A percentile compares a stretch with the other conserved stretches of the same genome.
Conservation (phyloP, 192 early-diverging fungal species). For the Coemansia sp. region DNA sequence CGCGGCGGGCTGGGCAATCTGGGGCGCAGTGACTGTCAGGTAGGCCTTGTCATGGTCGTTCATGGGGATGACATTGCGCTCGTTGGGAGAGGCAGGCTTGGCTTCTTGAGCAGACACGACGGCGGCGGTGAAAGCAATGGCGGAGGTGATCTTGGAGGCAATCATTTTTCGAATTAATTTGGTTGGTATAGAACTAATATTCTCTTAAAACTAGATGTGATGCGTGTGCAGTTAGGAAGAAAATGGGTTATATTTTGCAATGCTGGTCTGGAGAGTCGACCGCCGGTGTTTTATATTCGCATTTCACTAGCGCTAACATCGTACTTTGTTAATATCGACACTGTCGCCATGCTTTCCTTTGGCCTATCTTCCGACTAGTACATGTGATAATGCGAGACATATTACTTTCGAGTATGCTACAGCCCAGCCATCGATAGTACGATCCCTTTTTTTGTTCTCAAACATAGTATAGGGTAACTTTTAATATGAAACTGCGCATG, state of each 20-base stretch:
- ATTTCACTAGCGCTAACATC: not conserved
- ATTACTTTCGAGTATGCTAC: not conserved
- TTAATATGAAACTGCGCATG: too few species aligned
- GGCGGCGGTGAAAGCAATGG: constrained; percentile 30
- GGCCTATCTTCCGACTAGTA: not conserved
- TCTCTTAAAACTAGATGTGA: not conserved
- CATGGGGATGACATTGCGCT: constrained; percentile 3
- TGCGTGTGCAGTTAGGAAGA: not conserved
- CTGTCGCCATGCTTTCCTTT: not conserved
- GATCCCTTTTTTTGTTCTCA: not conserved
- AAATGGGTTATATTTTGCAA: not conserved
- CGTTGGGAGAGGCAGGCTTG: constrained; percentile 6
- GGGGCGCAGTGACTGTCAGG: constrained; percentile 41
- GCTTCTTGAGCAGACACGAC: constrained; percentile 24
- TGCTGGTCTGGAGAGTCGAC: not conserved
- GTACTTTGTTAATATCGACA: not conserved
- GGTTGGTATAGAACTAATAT: not conserved
- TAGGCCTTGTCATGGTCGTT: constrained; percentile 26
- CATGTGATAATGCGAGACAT: not conserved
- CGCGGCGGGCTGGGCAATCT: constrained; percentile 27
- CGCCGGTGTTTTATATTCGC: not conserved
- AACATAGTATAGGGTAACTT: not conserved
- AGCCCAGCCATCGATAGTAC: not conserved
- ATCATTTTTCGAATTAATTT: constrained; percentile 21
- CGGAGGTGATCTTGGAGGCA: constrained; percentile 33